phyloP scores from a whole-genome alignment of 345 rosid species.

The Bruguiera gymnorhiza region DNA sequence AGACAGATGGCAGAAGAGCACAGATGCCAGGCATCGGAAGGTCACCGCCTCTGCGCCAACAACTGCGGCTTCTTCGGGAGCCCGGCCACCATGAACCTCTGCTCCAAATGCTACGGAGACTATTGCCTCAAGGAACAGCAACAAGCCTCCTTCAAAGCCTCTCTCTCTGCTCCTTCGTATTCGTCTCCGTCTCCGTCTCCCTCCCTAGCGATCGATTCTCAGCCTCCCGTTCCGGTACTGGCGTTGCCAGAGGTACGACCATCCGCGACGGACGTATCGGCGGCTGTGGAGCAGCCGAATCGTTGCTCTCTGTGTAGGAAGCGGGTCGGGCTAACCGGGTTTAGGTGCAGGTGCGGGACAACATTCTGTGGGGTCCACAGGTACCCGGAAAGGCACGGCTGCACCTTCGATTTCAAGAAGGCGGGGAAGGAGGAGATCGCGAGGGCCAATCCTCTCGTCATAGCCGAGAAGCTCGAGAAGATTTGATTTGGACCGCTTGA shows the following conservation, averaged over 20 bases:
- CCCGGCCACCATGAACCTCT: slow-evolving; percentile 71
- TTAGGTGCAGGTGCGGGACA: slow-evolving; percentile 81
- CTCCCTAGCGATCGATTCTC: not conserved
- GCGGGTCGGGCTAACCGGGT: slow-evolving; percentile 87
- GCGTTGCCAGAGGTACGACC: slow-evolving; percentile 9
- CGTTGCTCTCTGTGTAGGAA: slow-evolving; percentile 66
- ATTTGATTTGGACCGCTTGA: slow-evolving; percentile 34
- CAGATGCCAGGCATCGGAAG: slow-evolving; percentile 6
- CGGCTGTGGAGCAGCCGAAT: slow-evolving; percentile 25
- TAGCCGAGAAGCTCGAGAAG: slow-evolving; percentile 65
- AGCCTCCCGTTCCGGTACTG: slow-evolving; percentile 11
- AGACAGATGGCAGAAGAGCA: slow-evolving; percentile 21
- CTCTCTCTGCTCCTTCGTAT: slow-evolving; percentile 31
- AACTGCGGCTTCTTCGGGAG: slow-evolving; percentile 89
- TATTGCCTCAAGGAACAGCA: slow-evolving; percentile 59
- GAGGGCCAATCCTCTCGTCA: slow-evolving; percentile 68
- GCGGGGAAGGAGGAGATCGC: slow-evolving; percentile 73
- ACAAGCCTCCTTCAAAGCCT: slow-evolving; percentile 44
- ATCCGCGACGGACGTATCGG: not conserved
- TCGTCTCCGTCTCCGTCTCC: slow-evolving; percentile 17
- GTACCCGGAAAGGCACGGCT: slow-evolving; percentile 78
- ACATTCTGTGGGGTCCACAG: slow-evolving; percentile 71
- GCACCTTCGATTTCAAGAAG: slow-evolving; percentile 70
- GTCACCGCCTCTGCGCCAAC: slow-evolving; percentile 52
- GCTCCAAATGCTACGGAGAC: slow-evolving; percentile 79